Evolutionary conservation across 2,329 filamentous ascomycete genomes (phyloP).

Genomic region (Pestalotiopsis sp.): DNA sequence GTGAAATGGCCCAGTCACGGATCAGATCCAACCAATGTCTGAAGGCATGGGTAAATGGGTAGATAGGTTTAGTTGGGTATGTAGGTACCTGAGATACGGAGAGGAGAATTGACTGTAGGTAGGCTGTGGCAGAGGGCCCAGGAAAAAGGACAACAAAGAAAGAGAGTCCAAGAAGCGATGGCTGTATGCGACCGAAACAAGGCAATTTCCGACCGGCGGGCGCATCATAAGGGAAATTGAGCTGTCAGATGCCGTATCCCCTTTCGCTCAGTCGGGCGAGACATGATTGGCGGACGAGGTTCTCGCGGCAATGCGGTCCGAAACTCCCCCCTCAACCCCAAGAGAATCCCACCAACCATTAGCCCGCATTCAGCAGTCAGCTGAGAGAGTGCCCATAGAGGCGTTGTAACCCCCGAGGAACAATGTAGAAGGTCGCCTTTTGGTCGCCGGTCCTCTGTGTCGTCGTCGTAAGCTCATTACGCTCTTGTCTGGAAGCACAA

Average conservation of each 20-base stretch:
- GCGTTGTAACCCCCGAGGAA: conserved; percentile 6
- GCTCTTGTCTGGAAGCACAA: background rate
- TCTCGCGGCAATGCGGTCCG: conserved; percentile 13
- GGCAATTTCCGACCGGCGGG: conserved; percentile 13
- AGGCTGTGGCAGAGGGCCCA: background rate
- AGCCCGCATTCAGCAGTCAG: background rate
- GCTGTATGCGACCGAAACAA: background rate
- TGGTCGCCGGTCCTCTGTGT: background rate
- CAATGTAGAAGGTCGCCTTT: background rate
- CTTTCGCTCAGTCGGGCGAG: background rate
- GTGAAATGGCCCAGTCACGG: background rate
- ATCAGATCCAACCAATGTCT: background rate
- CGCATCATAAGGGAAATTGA: conserved; percentile 11
- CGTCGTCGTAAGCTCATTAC: conserved; percentile 3
- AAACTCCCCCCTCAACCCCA: background rate
- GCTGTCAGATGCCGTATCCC: conserved; percentile 16
- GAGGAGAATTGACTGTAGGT: background rate
- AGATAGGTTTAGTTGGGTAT: background rate
- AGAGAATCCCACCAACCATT: conserved; percentile 12
- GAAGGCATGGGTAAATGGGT: background rate
- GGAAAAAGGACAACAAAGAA: background rate
- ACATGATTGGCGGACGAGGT: conserved; percentile 12
- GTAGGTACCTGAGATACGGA: background rate
- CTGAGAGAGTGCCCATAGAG: conserved; percentile 3
- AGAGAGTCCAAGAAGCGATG: conserved; percentile 24